Evolutionary conservation across 2,329 filamentous ascomycete genomes (phyloP).

Genomic region (Stenocarpella maydis): DNA sequence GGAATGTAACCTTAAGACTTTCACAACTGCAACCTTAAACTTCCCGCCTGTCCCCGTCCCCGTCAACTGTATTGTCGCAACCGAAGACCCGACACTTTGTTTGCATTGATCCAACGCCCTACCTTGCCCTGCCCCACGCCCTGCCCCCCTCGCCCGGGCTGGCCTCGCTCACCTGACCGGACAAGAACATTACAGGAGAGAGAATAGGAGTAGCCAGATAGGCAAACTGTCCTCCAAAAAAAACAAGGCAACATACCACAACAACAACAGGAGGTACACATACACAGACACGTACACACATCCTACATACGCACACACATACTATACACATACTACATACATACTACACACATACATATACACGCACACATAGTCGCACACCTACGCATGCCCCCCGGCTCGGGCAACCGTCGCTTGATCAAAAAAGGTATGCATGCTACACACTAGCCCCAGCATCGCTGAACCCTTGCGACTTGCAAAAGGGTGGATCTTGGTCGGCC

Average conservation of each 20-base stretch:
- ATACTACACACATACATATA: neutral
- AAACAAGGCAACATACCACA: too few relatives aligned
- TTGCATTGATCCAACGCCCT: conserved; percentile 22
- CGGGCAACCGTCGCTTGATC: neutral
- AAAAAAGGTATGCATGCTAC: neutral
- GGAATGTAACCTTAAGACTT: conserved; percentile 34
- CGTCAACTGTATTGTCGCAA: conserved; percentile 28
- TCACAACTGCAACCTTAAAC: conserved; percentile 35
- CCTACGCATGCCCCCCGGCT: neutral
- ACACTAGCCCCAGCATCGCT: conserved; percentile 10
- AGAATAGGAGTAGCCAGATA: neutral
- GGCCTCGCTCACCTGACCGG: too few relatives aligned
- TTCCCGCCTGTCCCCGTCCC: conserved; percentile 24
- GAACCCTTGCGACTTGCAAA: conserved; percentile 16
- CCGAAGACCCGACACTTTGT: conserved; percentile 24
- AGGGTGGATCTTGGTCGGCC: conserved; percentile 15
- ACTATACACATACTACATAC: too few relatives aligned
- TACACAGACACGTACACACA: neutral
- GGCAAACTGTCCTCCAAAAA: neutral
- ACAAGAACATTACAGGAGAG: neutral
- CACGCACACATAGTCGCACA: neutral
- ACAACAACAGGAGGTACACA: neutral
- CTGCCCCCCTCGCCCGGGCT: neutral
- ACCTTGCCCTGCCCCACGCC: neutral
- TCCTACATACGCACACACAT: neutral